Conservation (phyloP, 1,284 basidiomycete genomes). For the Ustilago xerochloae region DNA sequence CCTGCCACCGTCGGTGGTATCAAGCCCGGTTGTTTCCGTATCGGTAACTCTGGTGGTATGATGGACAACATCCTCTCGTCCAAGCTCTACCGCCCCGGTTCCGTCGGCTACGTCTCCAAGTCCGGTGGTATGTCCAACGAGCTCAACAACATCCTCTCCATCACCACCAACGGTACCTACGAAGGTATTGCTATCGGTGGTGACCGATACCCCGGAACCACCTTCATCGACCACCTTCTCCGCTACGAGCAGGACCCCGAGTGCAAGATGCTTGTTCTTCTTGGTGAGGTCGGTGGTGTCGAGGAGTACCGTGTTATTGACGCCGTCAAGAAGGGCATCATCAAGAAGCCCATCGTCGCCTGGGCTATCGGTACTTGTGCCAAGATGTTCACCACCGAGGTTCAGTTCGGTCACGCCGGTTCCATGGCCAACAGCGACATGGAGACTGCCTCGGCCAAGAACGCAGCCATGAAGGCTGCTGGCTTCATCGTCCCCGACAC, state of each 20-base stretch:
- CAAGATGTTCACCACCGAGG: conserved; percentile 99
- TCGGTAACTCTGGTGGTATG: conserved; percentile 99
- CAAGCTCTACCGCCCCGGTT: conserved; percentile 97
- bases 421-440: conserved; percentile 97
- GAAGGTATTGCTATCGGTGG: conserved; percentile 99
- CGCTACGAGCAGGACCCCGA: conserved; percentile 96
- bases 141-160: conserved; percentile 98
- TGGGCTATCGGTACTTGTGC: conserved; percentile 99
- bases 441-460: conserved; percentile 98
- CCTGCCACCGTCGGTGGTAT: conserved; percentile 99
- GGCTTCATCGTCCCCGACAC: conserved; percentile 98
- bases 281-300: conserved; percentile 98
- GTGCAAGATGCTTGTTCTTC: conserved; percentile 98
- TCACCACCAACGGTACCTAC: conserved; percentile 97
- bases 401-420: conserved; percentile 98
- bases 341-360: conserved; percentile 98
- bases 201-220: conserved; percentile 97
- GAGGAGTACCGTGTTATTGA: conserved; percentile 99
- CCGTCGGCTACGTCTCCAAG: conserved; percentile 98
- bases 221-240: conserved; percentile 98
- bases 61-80: conserved; percentile 99
- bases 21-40: conserved; percentile 99
- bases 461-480: conserved; percentile 90
- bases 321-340: conserved; percentile 90
- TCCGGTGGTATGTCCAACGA: conserved; percentile 99